These are phyloP conservation scores for Lentinus tigrinus DNA, from an alignment of 768 basidiomycete species.

Conservation along the genomic window DNA sequence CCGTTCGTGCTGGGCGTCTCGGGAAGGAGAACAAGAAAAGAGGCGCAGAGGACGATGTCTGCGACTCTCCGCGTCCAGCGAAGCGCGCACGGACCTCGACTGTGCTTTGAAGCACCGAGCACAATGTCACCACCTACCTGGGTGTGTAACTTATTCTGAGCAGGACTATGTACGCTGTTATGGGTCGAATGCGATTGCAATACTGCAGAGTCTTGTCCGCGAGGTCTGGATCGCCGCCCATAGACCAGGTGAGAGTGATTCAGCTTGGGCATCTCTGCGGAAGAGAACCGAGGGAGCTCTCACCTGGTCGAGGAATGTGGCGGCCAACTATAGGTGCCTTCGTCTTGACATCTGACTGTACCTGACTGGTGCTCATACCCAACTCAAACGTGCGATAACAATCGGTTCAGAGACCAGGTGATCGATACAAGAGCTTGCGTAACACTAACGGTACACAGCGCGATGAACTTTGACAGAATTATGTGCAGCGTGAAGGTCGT, in stretches of 20 bases:
- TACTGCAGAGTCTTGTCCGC: too few relatives aligned
- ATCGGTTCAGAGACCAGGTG: background rate
- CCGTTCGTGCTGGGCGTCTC: background rate
- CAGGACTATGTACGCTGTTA: too few relatives aligned
- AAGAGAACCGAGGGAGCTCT: too few relatives aligned
- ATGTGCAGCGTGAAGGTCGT: background rate
- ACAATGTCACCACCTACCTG: background rate
- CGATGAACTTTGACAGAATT: background rate
- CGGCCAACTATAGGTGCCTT: too few relatives aligned
- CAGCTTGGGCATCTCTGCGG: too few relatives aligned
- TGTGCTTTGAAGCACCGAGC: background rate
- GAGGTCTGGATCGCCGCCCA: too few relatives aligned
- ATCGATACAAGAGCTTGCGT: background rate
- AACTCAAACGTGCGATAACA: too few relatives aligned
- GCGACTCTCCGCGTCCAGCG: background rate
- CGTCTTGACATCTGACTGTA: too few relatives aligned
- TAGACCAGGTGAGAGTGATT: too few relatives aligned
- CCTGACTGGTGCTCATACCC: background rate
- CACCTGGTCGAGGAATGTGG: too few relatives aligned
- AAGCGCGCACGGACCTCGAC: background rate
- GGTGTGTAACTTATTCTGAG: too few relatives aligned
- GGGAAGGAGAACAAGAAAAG: background rate
- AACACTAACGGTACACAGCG: background rate
- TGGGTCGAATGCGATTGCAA: too few relatives aligned
- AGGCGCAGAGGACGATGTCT: background rate